phyloP scores from a whole-genome alignment of 352 stramenopile species.

The Phytophthora nicotianae region DNA sequence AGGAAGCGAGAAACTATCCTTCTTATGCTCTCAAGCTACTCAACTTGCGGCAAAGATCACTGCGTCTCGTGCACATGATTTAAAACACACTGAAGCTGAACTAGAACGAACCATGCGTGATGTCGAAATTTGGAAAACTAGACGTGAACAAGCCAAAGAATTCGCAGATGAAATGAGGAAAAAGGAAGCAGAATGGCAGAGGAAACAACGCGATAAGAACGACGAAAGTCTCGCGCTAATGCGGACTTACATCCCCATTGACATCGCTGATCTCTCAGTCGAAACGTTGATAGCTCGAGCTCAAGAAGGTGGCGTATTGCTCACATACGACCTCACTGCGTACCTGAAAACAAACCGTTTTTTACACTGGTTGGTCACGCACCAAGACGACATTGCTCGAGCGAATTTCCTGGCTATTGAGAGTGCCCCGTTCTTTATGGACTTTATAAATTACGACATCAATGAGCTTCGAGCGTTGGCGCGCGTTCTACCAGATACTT shows the following conservation, averaged over 20 bases:
- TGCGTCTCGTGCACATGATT: constrained; percentile 51
- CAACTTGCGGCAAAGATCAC: constrained; percentile 51
- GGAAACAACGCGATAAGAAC: constrained; percentile 47
- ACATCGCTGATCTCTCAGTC: constrained; percentile 64
- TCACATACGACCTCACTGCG: constrained; percentile 70
- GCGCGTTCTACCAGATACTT: constrained; percentile 53
- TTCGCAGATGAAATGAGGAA: constrained; percentile 56
- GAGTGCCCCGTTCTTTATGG: constrained; percentile 64
- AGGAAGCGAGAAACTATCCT: constrained; percentile 51
- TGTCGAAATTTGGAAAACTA: constrained; percentile 72
- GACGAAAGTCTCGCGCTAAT: constrained; percentile 43
- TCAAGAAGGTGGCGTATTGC: constrained; percentile 46
- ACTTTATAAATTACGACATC: constrained; percentile 72
- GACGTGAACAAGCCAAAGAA: constrained; percentile 63
- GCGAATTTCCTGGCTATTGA: constrained; percentile 79
- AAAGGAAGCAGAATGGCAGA: constrained; percentile 56
- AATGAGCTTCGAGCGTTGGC: constrained; percentile 63
- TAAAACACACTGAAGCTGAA: constrained; percentile 59
- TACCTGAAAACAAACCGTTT: constrained; percentile 85
- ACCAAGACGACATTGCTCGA: constrained; percentile 67
- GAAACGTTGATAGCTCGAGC: constrained; percentile 59
- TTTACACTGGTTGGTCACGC: constrained; percentile 79
- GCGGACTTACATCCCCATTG: constrained; percentile 51
- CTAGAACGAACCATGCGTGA: constrained; percentile 59
- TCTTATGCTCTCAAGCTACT: constrained; percentile 53